A percentile compares a stretch with the other conserved stretches of the same genome.
These are phyloP conservation scores for Mallotus japonicus DNA, from an alignment of 441 rosid genomes.

Conservation along the genomic window DNA sequence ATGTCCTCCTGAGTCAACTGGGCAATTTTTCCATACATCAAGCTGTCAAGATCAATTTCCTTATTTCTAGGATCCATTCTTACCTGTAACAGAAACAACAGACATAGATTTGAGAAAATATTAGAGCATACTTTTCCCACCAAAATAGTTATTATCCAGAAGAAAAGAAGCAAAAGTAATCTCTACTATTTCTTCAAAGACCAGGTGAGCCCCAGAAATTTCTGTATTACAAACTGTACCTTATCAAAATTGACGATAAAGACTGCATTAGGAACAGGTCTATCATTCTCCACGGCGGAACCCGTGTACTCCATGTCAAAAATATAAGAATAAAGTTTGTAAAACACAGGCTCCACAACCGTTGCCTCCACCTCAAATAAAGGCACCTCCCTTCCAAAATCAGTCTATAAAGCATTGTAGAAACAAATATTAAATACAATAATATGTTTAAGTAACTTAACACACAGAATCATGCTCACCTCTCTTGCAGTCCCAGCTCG, in stretches of 20 bases:
- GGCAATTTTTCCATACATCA: slow-evolving; percentile 56
- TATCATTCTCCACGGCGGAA: slow-evolving; percentile 53
- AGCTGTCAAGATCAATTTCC: slow-evolving; percentile 62
- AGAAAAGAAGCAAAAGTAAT: slow-evolving; percentile 1
- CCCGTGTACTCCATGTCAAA: slow-evolving; percentile 60
- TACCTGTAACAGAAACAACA: slow-evolving; percentile 43
- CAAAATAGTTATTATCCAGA: slow-evolving; percentile 3
- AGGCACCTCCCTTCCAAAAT: slow-evolving; percentile 91
- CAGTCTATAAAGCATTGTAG: slow-evolving; percentile 37
- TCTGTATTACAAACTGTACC: slow-evolving; percentile 42
- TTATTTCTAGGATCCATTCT: slow-evolving; percentile 93
- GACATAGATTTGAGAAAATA: slow-evolving; percentile 7
- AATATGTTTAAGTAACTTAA: not conserved
- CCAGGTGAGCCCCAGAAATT: not conserved
- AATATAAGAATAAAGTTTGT: slow-evolving; percentile 67
- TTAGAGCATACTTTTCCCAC: not conserved
- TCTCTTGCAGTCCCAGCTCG: slow-evolving; percentile 85
- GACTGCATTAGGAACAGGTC: slow-evolving; percentile 82
- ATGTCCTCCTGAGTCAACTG: slow-evolving; percentile 69
- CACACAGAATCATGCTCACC: slow-evolving; percentile 36
- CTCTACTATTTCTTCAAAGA: not conserved
- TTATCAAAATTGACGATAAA: slow-evolving; percentile 91
- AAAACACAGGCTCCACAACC: slow-evolving; percentile 74
- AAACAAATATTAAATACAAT: not conserved
- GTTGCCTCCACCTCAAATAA: slow-evolving; percentile 91